Percentiles rank a stretch among this genome's conserved stretches.
These are phyloP conservation scores for Pyricularia pennisetigena DNA, from an alignment of 2,329 filamentous ascomycete genomes.

Conservation along the genomic window DNA sequence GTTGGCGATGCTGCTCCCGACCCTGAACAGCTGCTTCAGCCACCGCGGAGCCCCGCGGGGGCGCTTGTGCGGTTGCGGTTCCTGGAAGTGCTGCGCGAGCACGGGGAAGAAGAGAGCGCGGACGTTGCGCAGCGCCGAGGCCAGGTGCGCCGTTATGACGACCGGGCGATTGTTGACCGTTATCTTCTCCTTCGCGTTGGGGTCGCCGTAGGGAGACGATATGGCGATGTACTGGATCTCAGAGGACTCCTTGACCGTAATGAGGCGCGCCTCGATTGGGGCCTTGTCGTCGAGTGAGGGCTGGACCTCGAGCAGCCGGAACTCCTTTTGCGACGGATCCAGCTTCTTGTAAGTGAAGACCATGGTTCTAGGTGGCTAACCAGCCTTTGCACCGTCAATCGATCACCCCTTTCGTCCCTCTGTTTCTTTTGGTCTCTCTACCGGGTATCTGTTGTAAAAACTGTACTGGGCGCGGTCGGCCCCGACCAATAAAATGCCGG, in stretches of 20 bases:
- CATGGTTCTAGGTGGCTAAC: background rate
- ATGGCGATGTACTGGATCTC: constrained; percentile 19
- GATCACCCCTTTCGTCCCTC: background rate
- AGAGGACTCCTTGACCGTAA: constrained; percentile 17
- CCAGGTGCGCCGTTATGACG: constrained; percentile 17
- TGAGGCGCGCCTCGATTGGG: constrained; percentile 19
- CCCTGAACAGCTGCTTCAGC: constrained; percentile 11
- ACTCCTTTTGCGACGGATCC: constrained; percentile 11
- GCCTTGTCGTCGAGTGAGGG: constrained; percentile 17
- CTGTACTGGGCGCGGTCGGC: too few species aligned
- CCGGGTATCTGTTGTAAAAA: too few species aligned
- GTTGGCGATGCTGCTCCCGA: background rate
- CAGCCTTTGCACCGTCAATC: background rate
- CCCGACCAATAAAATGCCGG: too few species aligned
- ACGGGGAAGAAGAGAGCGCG: constrained; percentile 22
- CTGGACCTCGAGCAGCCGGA: constrained; percentile 22
- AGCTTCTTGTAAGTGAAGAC: background rate
- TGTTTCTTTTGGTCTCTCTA: too few species aligned
- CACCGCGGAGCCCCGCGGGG: constrained; percentile 14
- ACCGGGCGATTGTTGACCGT: constrained; percentile 16
- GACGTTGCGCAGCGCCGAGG: constrained; percentile 20
- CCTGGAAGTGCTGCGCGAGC: constrained; percentile 12
- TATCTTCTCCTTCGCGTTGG: constrained; percentile 18
- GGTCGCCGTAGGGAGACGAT: constrained; percentile 19
- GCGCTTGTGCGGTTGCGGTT: constrained; percentile 8